These are phyloP conservation scores for Cryptococcus deneoformans DNA, from an alignment of 1,284 basidiomycete species.

Conservation along the genomic window DNA sequence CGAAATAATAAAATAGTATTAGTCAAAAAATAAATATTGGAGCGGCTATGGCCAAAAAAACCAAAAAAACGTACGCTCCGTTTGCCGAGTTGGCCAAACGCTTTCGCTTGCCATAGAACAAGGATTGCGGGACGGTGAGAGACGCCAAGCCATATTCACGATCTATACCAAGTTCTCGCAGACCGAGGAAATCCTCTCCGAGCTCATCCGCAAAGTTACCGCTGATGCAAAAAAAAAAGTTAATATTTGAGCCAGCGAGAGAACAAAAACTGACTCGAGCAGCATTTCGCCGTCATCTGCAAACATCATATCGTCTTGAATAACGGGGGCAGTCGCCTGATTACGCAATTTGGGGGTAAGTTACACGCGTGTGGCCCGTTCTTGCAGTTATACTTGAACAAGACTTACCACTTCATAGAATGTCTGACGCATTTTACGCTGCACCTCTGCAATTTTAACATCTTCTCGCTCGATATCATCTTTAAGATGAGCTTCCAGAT, in stretches of 20 bases:
- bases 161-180: slow-evolving; percentile 84
- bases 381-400: background rate
- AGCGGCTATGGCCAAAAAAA: no score
- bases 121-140: slow-evolving; percentile 71
- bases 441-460: slow-evolving; percentile 68
- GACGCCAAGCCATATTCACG: slow-evolving; percentile 77
- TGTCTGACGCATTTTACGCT: slow-evolving; percentile 77
- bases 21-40: background rate
- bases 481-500: slow-evolving; percentile 80
- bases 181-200: slow-evolving; percentile 91
- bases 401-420: slow-evolving; percentile 70
- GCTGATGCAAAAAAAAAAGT: slow-evolving; percentile 43
- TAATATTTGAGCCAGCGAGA: background rate
- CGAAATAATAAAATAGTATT: no score
- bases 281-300: slow-evolving; percentile 70
- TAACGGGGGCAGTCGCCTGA: slow-evolving; percentile 36
- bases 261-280: slow-evolving; percentile 58
- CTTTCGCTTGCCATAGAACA: slow-evolving; percentile 67
- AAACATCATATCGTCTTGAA: slow-evolving; percentile 70
- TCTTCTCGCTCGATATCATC: slow-evolving; percentile 88
- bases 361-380: background rate
- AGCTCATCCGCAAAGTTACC: slow-evolving; percentile 84
- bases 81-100: slow-evolving; percentile 20
- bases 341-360: slow-evolving; percentile 1
- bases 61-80: slow-evolving; percentile 8